These are phyloP conservation scores for Kuraishia cidri DNA, from an alignment of 805 yeast genomes.

Conservation along the genomic window DNA sequence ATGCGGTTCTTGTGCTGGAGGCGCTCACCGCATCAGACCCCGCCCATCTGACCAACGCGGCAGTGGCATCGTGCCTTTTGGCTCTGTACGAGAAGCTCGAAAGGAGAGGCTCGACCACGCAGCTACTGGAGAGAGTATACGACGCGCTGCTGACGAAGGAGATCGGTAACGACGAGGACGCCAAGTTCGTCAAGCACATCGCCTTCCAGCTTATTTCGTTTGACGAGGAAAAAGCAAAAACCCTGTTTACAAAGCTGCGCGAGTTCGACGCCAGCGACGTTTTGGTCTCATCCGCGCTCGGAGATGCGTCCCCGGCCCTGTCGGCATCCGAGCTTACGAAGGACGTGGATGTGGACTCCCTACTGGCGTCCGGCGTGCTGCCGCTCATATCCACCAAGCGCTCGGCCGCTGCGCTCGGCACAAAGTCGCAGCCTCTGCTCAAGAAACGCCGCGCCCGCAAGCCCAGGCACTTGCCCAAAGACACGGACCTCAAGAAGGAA, in stretches of 20 bases:
- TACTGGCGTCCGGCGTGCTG: conserved; percentile 18
- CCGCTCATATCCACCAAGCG: conserved; percentile 11
- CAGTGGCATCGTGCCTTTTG: conserved; percentile 38
- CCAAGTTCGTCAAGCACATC: conserved; percentile 20
- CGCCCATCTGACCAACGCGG: conserved; percentile 23
- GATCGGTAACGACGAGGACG: conserved; percentile 8
- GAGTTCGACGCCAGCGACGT: conserved; percentile 8
- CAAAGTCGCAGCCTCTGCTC: conserved; percentile 9
- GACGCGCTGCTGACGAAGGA: conserved; percentile 9
- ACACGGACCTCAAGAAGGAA: conserved; percentile 10
- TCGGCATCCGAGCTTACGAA: conserved; percentile 13
- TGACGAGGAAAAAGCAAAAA: conserved; percentile 19
- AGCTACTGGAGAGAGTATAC: conserved; percentile 21
- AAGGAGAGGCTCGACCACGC: conserved; percentile 20
- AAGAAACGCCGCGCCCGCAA: conserved; percentile 15
- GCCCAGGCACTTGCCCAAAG: conserved; percentile 17
- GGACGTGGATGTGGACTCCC: conserved; percentile 19
- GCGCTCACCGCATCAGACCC: conserved; percentile 9
- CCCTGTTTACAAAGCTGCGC: conserved; percentile 16
- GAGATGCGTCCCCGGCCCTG: conserved; percentile 3
- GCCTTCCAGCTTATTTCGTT: conserved; percentile 27
- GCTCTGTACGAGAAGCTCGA: conserved; percentile 39
- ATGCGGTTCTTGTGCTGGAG: conserved; percentile 27
- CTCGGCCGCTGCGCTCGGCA: conserved; percentile 2
- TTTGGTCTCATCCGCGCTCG: conserved; percentile 12